A percentile compares a stretch with the other conserved stretches of the same genome.
Conservation (phyloP, 352 stramenopile species). For the Detonula confervacea region DNA sequence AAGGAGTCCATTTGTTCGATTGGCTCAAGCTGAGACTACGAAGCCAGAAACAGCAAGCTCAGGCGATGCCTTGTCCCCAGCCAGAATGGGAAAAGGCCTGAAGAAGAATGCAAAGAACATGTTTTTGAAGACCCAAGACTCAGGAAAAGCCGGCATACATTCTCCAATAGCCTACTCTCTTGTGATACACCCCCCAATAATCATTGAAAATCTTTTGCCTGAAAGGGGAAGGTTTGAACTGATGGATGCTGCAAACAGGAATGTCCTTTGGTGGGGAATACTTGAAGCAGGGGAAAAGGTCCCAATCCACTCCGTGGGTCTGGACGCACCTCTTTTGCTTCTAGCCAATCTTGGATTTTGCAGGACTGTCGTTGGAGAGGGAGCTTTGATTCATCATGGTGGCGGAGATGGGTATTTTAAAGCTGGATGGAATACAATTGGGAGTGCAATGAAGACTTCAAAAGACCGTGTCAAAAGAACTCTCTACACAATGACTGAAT, state of each 20-base stretch:
- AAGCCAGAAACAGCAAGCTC: conserved; percentile 19
- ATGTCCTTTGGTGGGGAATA: conserved; percentile 85
- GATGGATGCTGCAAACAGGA: conserved; percentile 82
- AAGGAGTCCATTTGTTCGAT: conserved; percentile 74
- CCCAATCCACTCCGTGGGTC: conserved; percentile 84
- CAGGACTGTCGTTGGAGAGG: conserved; percentile 82
- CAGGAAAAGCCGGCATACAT: conserved; percentile 57
- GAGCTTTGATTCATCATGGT: conserved; percentile 84
- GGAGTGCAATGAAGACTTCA: conserved; percentile 57
- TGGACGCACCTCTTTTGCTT: conserved; percentile 87
- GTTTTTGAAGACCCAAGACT: conserved; percentile 28
- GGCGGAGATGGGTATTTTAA: conserved; percentile 38
- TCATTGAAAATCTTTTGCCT: conserved; percentile 89
- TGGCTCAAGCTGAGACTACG: conserved; percentile 17
- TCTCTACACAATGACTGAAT: conserved; percentile 56
- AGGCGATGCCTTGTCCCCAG: conserved; percentile 34
- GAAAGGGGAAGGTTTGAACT: conserved; percentile 86
- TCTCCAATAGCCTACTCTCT: conserved; percentile 85
- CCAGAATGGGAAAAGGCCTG: conserved; percentile 46
- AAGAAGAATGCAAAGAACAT: conserved; percentile 53
- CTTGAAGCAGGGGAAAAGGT: conserved; percentile 79
- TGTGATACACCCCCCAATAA: conserved; percentile 86
- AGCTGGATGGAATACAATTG: conserved; percentile 60
- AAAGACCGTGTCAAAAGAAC: conserved; percentile 65
- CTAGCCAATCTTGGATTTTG: conserved; percentile 86